Conservation (phyloP, 1,139 yeast species). For the Geotrichum australiense region DNA sequence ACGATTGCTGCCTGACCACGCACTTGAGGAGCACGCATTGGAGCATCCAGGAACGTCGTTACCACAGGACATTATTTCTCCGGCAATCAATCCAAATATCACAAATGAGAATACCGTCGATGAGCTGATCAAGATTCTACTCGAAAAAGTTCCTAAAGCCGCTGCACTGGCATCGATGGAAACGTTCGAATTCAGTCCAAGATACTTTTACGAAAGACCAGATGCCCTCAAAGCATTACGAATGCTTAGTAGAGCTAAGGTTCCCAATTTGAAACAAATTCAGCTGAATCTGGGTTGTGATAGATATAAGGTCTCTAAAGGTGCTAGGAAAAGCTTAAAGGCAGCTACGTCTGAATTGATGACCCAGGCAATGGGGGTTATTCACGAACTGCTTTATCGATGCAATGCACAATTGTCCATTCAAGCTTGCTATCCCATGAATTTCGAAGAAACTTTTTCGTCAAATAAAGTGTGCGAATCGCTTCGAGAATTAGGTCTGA, state of each 20-base stretch:
- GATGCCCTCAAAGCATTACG: slow-evolving; percentile 13
- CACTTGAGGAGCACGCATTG: slow-evolving; percentile 16
- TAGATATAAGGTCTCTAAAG: slow-evolving; percentile 16
- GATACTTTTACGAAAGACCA: slow-evolving; percentile 16
- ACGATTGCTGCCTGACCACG: slow-evolving; percentile 16
- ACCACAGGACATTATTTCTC: slow-evolving; percentile 17
- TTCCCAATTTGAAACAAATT: slow-evolving; percentile 15
- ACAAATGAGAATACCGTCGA: slow-evolving; percentile 11
- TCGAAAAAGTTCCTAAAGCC: slow-evolving; percentile 15
- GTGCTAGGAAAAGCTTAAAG: slow-evolving; percentile 11
- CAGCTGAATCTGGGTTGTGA: slow-evolving; percentile 17
- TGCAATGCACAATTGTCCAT: slow-evolving; percentile 16
- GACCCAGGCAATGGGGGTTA: slow-evolving; percentile 16
- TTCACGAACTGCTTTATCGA: slow-evolving; percentile 15
- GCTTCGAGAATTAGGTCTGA: slow-evolving; percentile 15
- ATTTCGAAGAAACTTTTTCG: slow-evolving; percentile 15
- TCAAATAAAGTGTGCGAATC: slow-evolving; percentile 13
- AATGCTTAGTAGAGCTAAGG: slow-evolving; percentile 15
- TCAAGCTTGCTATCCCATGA: slow-evolving; percentile 17
- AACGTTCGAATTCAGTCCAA: slow-evolving; percentile 15
- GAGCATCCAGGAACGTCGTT: slow-evolving; percentile 17
- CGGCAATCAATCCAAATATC: slow-evolving; percentile 15
- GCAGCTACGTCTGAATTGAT: slow-evolving; percentile 9
- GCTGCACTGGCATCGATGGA: slow-evolving; percentile 13
- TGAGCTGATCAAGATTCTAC: slow-evolving; percentile 9